Evolutionary conservation across 1,284 basidiomycete genomes (phyloP), one percentile per base, ranked within the genome.

Genomic region (Vanrija sp.): DNA sequence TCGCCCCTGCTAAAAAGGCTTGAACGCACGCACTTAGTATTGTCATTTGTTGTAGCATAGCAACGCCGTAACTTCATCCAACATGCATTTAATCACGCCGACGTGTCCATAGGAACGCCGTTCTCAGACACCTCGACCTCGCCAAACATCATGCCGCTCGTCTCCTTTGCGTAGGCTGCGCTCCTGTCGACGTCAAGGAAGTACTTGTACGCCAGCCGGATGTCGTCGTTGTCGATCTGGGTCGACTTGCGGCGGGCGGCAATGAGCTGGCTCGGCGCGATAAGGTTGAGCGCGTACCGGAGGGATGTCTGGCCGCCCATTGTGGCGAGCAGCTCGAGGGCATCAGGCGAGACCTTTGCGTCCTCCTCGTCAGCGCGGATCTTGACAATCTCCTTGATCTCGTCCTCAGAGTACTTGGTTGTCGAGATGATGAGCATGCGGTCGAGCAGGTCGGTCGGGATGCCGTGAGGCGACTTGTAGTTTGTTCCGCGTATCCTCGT

Each of bases 331-430:
- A 93, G 86, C 39, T 83, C 81, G 29, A 87, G 76, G 1, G 93
- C 92, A 38, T 88, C 87, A 1, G 82, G 69, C 3, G 85, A 82
- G 23, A 98, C 81, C n/a, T 83, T 84, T 10, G 97, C 94, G 66
- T 98, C 95, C 76, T 98, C 95, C 76, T 98, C 95, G 75, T 94
- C 86, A 62, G 90, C 93, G 59, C 92, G 82, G 55, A 98, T 97
- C 67, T 89, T 85, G 63, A 98, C 87, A 69, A 98, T 98, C 75
- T 95, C 85, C 65, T 85, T 82, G 52, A 96, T 86, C 60, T 98
- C 95, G 9, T 87, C 86, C 46, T 86, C 83, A 6, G 81, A 78
- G 74, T 98, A 98, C n/a, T 87, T 85, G 66, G 87, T 86, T 18
- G 95, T 98, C 72, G 86, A 89, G 76, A 98, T 93, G 69, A 98